Evolutionary conservation across 768 basidiomycete genomes (phyloP).

Genomic region (Tricholoma sp.): DNA sequence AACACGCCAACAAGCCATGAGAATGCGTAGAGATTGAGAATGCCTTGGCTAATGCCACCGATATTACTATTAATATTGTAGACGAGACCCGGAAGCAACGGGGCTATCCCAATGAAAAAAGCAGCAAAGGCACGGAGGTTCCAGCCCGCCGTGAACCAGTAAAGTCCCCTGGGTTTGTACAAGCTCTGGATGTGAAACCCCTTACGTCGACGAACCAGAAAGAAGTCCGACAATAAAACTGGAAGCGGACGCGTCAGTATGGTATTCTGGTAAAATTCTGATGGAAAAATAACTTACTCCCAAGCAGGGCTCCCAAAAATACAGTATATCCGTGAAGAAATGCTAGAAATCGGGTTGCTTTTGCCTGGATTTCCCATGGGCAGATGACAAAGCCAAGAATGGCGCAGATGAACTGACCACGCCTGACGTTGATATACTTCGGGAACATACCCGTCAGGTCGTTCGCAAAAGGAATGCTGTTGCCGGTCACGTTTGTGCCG

Average conservation of each 20-base stretch:
- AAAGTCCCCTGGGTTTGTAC: background rate
- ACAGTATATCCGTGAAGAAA: background rate
- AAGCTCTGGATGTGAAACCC: background rate
- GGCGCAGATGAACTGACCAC: background rate
- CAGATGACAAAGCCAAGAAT: background rate
- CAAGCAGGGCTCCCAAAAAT: background rate
- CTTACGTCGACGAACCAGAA: background rate
- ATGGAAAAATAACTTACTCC: background rate
- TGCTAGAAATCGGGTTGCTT: background rate
- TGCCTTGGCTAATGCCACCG: background rate
- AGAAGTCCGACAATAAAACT: background rate
- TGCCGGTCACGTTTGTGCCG: background rate
- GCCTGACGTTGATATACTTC: background rate
- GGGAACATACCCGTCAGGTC: background rate
- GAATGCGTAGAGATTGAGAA: background rate
- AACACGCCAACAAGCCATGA: background rate
- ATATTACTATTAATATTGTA: background rate
- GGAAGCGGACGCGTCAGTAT: background rate
- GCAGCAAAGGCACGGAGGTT: background rate
- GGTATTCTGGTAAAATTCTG: background rate
- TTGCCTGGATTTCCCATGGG: background rate
- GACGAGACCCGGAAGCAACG: background rate
- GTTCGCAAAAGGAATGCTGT: background rate
- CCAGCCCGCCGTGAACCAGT: background rate
- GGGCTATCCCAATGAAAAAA: background rate